Evolutionary conservation across 176 grass and related monocot genomes (phyloP), one percentile per base, ranked within the genome.

Genomic region (Secale cereale): DNA sequence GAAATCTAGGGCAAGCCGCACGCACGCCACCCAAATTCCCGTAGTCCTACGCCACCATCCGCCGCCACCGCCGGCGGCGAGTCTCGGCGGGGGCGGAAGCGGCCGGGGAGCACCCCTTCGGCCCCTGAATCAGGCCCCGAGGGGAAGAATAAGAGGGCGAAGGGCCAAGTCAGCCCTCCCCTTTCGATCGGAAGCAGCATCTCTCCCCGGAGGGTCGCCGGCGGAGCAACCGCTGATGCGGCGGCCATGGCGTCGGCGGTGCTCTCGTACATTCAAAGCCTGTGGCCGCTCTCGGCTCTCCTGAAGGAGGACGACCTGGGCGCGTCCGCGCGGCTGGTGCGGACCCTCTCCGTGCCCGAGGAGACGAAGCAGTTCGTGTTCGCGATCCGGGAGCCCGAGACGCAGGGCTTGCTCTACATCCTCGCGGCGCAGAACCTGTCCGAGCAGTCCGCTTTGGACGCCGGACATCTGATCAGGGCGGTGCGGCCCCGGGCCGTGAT

Each of bases 341-440:
- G 74, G 6, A 45, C 35, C 63, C 91, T 98, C 77, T 83, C 96
- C 13, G 70, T 98, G 10, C 93, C 96, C 20, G 96, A 95, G 60
- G 85, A 90, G 83, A 92, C 96, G 35, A 95, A 95, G 79, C 93
- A 98, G 81, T 98, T 98, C 84, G 93, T 98, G 36, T 61, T 98
- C 60, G 96, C 96, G 65, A 56, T 95, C 22, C 83, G 82, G 52
- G 96, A 95, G 65, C 87, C 93, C 12, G 89, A 78, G 22, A 86
- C 90, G n/a, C 50, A 76, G 54, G 45, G 83, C 45, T 75, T 98
- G 79, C 89, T 98, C 67, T 98, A 98, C 81, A 86, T 98, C 80
- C 87, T 98, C 52, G 89, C 93, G 70, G 89, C 90, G 66, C 89
- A 95, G 74, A 95, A 94, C 50, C 83, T 98, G 3, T 98, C 96